Conservation (phyloP, 78 protist genomes). For the Cavenderia fasciculata region DNA sequence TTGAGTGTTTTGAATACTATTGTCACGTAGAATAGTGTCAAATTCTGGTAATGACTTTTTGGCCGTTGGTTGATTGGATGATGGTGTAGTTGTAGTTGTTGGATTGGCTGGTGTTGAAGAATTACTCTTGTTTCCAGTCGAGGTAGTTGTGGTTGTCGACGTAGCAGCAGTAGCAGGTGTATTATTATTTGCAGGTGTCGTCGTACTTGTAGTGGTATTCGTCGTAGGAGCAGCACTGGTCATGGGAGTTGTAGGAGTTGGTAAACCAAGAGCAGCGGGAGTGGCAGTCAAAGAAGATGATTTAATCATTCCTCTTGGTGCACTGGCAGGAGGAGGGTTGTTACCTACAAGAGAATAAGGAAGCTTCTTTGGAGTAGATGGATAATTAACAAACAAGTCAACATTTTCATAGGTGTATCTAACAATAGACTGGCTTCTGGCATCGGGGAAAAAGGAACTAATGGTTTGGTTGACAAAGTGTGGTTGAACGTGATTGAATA, state of each 20-base stretch:
- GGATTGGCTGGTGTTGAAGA: too few species aligned
- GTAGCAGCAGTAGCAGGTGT: not conserved
- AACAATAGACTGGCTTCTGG: not conserved
- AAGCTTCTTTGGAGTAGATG: slow-evolving; percentile 47
- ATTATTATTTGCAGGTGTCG: not conserved
- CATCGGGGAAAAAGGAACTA: slow-evolving; percentile 23
- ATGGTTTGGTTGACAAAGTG: not conserved
- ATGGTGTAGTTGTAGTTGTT: not conserved
- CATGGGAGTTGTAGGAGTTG: not conserved
- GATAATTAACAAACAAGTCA: slow-evolving; percentile 34
- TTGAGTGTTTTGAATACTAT: slow-evolving; percentile 33
- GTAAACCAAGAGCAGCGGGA: too few species aligned
- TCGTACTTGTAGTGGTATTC: not conserved
- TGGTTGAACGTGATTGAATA: slow-evolving; percentile 67
- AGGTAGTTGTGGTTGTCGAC: not conserved
- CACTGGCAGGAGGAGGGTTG: too few species aligned
- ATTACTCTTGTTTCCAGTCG: not conserved
- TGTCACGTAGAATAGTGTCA: slow-evolving; percentile 22
- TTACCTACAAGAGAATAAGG: too few species aligned
- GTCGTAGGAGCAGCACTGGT: not conserved
- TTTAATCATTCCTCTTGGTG: too few species aligned
- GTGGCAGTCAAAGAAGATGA: too few species aligned
- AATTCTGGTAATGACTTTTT: slow-evolving; percentile 42
- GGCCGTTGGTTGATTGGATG: not conserved
- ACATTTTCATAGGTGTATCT: slow-evolving; percentile 74